These are phyloP conservation scores for Citrus cavaleriei DNA, from an alignment of 345 rosid genomes.

Conservation along the genomic window DNA sequence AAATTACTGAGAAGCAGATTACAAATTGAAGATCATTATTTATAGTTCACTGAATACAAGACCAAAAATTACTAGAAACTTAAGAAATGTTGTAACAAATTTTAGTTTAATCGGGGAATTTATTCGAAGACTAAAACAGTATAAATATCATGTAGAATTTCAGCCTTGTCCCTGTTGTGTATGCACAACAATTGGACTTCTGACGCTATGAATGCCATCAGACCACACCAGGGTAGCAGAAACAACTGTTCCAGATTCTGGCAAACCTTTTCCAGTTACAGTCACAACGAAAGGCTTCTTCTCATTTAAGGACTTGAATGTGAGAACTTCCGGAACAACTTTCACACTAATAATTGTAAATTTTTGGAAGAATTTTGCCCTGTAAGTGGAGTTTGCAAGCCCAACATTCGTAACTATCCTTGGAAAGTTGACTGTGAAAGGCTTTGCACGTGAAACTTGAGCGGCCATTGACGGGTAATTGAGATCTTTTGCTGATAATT, in stretches of 20 bases:
- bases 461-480: slow-evolving; percentile 41
- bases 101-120: no score
- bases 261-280: slow-evolving; percentile 15
- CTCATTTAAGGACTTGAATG: neutral
- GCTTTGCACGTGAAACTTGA: neutral
- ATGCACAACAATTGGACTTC: slow-evolving; percentile 1
- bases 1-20: no score
- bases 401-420: slow-evolving; percentile 41
- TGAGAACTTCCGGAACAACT: slow-evolving; percentile 20
- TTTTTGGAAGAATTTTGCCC: slow-evolving; percentile 9
- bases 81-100: no score
- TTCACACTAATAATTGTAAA: slow-evolving; percentile 14
- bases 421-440: slow-evolving; percentile 19
- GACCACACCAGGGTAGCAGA: slow-evolving; percentile 13
- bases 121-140: no score
- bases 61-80: no score
- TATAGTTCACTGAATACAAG: no score
- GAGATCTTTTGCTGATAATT: slow-evolving; percentile 18
- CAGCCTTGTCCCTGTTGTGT: no score
- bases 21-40: no score
- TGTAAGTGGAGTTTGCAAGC: slow-evolving; percentile 20
- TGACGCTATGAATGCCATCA: slow-evolving; percentile 11
- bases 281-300: slow-evolving; percentile 20
- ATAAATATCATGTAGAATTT: no score
- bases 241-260: neutral